Evolutionary conservation across 257 asterid genomes (phyloP), one percentile per base, ranked within the genome.

Genomic region (Solanum acaule): DNA sequence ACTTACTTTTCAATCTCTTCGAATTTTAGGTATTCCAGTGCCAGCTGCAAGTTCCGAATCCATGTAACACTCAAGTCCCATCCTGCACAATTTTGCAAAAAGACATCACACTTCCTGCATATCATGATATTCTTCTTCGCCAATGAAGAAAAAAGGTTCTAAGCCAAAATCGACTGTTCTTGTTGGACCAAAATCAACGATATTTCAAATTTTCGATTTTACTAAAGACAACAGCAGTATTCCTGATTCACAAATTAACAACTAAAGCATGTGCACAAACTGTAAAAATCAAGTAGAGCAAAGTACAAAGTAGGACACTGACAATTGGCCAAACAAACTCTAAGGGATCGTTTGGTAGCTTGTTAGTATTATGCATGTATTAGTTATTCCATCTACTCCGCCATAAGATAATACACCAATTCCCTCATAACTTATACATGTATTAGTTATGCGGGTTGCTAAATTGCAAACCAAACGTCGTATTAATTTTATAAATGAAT

Each of bases 21-120:
- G 87, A 97, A 94, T 89, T 93, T 96, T 90, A 96, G 93, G 93
- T 94, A 97, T 88, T 92, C 90, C 93, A 97, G 91, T 70, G 98
- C 98, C 95, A 95, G 90, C 93, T 97, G 98, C 93, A 97, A 91
- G 90, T 91, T 94, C 86, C 99, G 94, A 87, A 95, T 94, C 88
- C 97, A 94, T 87, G 96, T 90, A 88, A 92, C 75, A 76, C 92
- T 94, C 96, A 96, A 92, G 88, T 93, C 94, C 99, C 98, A 96
- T 67, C 96, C 99, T 97, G 95, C 88, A 93, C 91, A 88, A 37
- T 59, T 68, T 63, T 38, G 44, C 49, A 27, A 61, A 27, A 88
- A 11, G 29, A 29, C 70, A 77, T 37, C 52, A 56, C 27, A 35
- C 38, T 86, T 85, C 33, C 87, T 15, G 20, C 29, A 42, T 85